Evolutionary conservation across 768 basidiomycete species (phyloP), one percentile per base, ranked within the genome.

Genomic region (Leccinum olivaceopallidum): DNA sequence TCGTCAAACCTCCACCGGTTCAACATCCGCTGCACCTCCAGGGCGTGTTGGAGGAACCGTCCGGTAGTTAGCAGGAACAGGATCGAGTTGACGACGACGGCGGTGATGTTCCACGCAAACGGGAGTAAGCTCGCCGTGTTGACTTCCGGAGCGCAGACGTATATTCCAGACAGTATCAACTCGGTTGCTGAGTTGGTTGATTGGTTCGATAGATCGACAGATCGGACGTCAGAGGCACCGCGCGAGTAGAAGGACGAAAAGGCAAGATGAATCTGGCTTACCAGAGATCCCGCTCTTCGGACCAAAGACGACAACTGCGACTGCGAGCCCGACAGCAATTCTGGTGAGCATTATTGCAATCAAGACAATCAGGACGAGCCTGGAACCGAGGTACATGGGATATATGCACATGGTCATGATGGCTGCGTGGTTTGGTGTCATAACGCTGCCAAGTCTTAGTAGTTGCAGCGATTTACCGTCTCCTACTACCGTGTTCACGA

Each of bases 341-440:
- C 61, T 56, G 8, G 56, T 22, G n/a, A 63, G 22, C 32, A 68
- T 37, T n/a, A 48, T 48, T 16, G 13, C 34, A 12, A 59, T 16
- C 34, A 68, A 34, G 53, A 63, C 42, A 16, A 1, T 22, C 6
- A 68, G 14, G 20, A 68, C 24, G 24, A 4, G 34, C 20, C 42
- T 61, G 4, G 67, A 68, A 18, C 55, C 44, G 3, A 68, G 51
- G 28, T 67, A 67, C 66, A 68, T 68, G 51, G 67, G 58, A 42
- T 69, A 69, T 44, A 66, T 52, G 24, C 67, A 62, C 56, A 69
- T 55, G 39, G 59, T 30, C 50, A 68, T 67, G 55, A 68, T 60
- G 26, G 34, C 66, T 67, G n/a, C 9, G 26, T 16, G 26, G 16
- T 34, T 20, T 1, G 16, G 10, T 12, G 14, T 59, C 18, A 59